A percentile compares a stretch with the other conserved stretches of the same genome.
Evolutionary conservation across 257 asterid genomes (phyloP).

Genomic region (Solanum gracilifrons): DNA sequence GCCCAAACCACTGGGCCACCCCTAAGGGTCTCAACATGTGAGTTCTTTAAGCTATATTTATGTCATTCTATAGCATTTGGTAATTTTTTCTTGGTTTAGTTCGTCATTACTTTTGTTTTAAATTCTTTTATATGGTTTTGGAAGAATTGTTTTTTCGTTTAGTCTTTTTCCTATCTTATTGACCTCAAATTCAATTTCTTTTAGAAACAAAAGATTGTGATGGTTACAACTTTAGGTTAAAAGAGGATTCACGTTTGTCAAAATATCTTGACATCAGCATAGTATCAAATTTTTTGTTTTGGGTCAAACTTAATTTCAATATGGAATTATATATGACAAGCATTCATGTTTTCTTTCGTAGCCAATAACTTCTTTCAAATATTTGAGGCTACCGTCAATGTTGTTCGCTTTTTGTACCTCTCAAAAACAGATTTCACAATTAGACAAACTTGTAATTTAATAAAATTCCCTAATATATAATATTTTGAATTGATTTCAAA

Average conservation of each 20-base stretch:
- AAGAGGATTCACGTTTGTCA: neutral
- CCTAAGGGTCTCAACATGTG: neutral
- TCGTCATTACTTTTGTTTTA: neutral
- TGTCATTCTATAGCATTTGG: neutral
- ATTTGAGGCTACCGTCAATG: neutral
- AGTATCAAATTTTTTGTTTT: neutral
- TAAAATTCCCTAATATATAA: neutral
- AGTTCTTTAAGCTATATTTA: neutral
- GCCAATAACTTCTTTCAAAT: neutral
- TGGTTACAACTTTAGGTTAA: neutral
- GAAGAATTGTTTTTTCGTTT: neutral
- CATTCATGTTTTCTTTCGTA: neutral
- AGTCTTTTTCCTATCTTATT: neutral
- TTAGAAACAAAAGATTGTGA: neutral
- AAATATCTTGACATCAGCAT: neutral
- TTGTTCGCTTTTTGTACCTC: neutral
- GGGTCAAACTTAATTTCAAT: neutral
- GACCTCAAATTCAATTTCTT: neutral
- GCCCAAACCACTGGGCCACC: no score
- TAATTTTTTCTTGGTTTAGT: neutral
- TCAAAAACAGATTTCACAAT: neutral
- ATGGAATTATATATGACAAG: neutral
- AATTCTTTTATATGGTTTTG: neutral
- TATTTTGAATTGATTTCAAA: neutral
- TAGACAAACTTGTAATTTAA: neutral